These are phyloP conservation scores for Auriscalpium microsporum DNA, from an alignment of 768 basidiomycete species.

Conservation along the genomic window DNA sequence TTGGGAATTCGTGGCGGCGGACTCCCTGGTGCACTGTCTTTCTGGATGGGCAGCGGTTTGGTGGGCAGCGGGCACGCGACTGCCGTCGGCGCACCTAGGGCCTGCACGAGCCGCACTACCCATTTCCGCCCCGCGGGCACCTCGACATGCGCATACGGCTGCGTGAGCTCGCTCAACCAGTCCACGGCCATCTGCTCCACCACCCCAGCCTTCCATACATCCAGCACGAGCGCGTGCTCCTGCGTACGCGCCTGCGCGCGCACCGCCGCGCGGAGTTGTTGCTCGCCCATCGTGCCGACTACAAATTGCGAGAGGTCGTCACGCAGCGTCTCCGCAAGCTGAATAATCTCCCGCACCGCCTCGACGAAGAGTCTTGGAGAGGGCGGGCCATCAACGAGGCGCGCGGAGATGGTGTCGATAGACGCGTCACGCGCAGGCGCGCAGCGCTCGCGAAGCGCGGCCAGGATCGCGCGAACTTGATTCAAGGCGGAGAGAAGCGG, in stretches of 20 bases:
- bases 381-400: constrained; percentile 26
- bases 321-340: constrained; percentile 56
- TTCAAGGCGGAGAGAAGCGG: constrained; percentile 51
- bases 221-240: constrained; percentile 47
- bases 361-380: constrained; percentile 37
- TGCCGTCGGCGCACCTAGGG: constrained; percentile 38
- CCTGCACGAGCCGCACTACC: constrained; percentile 40
- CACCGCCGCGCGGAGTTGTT: constrained; percentile 43
- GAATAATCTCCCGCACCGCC: constrained; percentile 38
- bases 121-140: constrained; percentile 26
- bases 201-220: constrained; percentile 36
- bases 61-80: constrained; percentile 17
- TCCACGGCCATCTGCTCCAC: constrained; percentile 20
- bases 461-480: constrained; percentile 46
- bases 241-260: constrained; percentile 42
- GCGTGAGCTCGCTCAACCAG: constrained; percentile 17
- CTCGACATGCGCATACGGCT: constrained; percentile 5
- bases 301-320: constrained; percentile 58
- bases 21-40: not conserved
- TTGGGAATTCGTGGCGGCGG: constrained; percentile 24
- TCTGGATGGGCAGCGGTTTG: constrained; percentile 7
- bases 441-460: constrained; percentile 48
- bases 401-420: constrained; percentile 36
- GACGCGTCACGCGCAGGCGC: constrained; percentile 55
- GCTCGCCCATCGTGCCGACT: constrained; percentile 58